Conservation (phyloP, 371 early-diverging fungal genomes). For the Nosema muscidifuracis region DNA sequence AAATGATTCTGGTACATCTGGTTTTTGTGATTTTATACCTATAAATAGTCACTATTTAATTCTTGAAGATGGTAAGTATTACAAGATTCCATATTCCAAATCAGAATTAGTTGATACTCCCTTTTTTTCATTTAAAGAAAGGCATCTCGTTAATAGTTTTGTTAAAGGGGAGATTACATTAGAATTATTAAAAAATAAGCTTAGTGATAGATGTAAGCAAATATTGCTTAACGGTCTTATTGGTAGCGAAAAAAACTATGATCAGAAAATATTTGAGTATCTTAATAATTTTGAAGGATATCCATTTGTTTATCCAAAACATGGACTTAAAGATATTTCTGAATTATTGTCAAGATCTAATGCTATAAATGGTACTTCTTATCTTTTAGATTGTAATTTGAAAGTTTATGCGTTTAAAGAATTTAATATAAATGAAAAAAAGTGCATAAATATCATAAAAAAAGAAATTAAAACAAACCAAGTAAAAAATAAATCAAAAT, state of each 20-base stretch:
- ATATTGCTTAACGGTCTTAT: constrained; percentile 5
- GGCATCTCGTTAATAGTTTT: constrained; percentile 1
- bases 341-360: constrained; percentile 29
- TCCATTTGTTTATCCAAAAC: constrained; percentile 18
- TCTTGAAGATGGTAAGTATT: constrained; percentile 3
- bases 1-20: background rate
- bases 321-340: constrained; percentile 29
- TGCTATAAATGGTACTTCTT: constrained; percentile 11
- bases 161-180: background rate
- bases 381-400: constrained; percentile 11
- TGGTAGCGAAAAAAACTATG: background rate
- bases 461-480: background rate
- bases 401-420: background rate
- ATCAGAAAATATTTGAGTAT: background rate
- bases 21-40: constrained; percentile 7
- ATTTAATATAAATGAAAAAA: background rate
- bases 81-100: constrained; percentile 16
- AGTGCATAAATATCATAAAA: background rate
- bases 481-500: background rate
- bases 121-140: constrained; percentile 9
- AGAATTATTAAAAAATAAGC: background rate
- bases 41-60: constrained; percentile 14
- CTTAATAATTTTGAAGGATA: constrained; percentile 8
- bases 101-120: constrained; percentile 18
- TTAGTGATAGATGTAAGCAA: constrained; percentile 8